Percentiles rank a stretch among this genome's conserved stretches.
Conservation (phyloP, 2,329 filamentous ascomycete species). For the Ophiosphaerella korrae region DNA sequence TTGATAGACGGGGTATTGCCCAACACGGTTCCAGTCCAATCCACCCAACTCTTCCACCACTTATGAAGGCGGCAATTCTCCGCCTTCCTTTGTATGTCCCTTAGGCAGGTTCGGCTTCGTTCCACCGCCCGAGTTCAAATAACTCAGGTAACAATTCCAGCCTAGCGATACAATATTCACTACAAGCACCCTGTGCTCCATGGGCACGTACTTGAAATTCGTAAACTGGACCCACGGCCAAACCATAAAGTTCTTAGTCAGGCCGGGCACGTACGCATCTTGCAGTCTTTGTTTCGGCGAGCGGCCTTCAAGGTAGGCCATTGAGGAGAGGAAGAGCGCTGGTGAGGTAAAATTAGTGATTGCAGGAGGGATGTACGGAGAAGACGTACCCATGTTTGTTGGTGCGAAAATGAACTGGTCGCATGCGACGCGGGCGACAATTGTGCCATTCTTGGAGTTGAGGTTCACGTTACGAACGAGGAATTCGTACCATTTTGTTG, state of each 20-base stretch:
- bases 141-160: slow-evolving; percentile 52
- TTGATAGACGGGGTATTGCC: no score
- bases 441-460: slow-evolving; percentile 69
- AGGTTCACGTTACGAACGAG: slow-evolving; percentile 72
- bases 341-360: background rate
- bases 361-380: background rate
- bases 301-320: slow-evolving; percentile 81
- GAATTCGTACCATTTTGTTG: slow-evolving; percentile 84
- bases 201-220: slow-evolving; percentile 86
- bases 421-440: slow-evolving; percentile 72
- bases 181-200: slow-evolving; percentile 81
- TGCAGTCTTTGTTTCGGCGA: slow-evolving; percentile 69
- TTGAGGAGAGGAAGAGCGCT: slow-evolving; percentile 74
- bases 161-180: slow-evolving; percentile 72
- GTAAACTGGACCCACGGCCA: slow-evolving; percentile 85
- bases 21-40: background rate
- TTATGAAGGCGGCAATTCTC: slow-evolving; percentile 33
- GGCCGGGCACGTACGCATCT: slow-evolving; percentile 71
- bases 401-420: slow-evolving; percentile 87
- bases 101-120: slow-evolving; percentile 11
- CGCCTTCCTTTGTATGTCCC: slow-evolving; percentile 29
- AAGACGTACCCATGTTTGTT: slow-evolving; percentile 67
- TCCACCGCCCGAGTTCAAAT: slow-evolving; percentile 42
- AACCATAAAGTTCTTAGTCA: slow-evolving; percentile 83
- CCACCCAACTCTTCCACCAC: background rate